Percentiles rank a stretch among this genome's conserved stretches.
Evolutionary conservation across 306 rosid species (phyloP).

Genomic region (Vigna reflexopilosa): DNA sequence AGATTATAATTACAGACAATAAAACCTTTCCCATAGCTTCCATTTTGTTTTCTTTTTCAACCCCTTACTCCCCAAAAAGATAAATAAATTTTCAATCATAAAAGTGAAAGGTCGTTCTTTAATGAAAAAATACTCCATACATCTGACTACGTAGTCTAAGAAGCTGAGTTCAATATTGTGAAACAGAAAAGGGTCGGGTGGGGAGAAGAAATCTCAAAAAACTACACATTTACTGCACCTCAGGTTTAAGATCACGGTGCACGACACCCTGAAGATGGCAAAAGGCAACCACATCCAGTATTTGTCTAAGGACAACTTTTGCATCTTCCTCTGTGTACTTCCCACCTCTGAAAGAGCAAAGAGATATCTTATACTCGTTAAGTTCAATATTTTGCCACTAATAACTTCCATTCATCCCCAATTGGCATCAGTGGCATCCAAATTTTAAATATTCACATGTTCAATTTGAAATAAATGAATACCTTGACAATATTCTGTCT

Average conservation of each 20-base stretch:
- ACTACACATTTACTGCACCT: slow-evolving; percentile 51
- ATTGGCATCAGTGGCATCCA: slow-evolving; percentile 17
- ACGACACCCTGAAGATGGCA: slow-evolving; percentile 30
- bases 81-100: slow-evolving; percentile 3
- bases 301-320: slow-evolving; percentile 69
- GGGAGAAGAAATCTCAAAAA: neutral
- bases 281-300: slow-evolving; percentile 49
- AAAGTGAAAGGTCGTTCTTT: slow-evolving; percentile 8
- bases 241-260: slow-evolving; percentile 54
- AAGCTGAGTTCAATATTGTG: slow-evolving; percentile 1
- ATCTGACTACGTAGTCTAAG: slow-evolving; percentile 12
- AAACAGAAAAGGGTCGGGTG: neutral
- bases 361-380: slow-evolving; percentile 25
- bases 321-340: slow-evolving; percentile 90
- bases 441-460: slow-evolving; percentile 20
- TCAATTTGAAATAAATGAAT: slow-evolving; percentile 6
- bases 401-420: slow-evolving; percentile 1
- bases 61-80: neutral
- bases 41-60: neutral
- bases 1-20: neutral
- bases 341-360: slow-evolving; percentile 70
- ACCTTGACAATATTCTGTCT: slow-evolving; percentile 86
- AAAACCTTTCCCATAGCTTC: slow-evolving; percentile 2
- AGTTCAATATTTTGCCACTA: slow-evolving; percentile 6
- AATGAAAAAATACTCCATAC: slow-evolving; percentile 17